Conservation (phyloP, 1,139 yeast species). For the Suhomyces choctaworum region DNA sequence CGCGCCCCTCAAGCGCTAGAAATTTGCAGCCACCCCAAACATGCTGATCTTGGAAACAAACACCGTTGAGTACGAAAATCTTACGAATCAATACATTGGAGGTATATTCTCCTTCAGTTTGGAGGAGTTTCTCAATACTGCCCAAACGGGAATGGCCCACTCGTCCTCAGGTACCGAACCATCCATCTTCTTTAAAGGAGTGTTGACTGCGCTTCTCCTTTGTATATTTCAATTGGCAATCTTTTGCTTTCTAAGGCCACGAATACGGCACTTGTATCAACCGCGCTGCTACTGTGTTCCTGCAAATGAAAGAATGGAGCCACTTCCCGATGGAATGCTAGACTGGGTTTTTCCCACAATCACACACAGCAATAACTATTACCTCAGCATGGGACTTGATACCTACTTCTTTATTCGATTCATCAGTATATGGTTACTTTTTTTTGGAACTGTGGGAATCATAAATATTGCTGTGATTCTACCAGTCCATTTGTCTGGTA, state of each 20-base stretch:
- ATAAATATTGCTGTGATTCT: conserved; percentile 54
- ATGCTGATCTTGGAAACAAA: conserved; percentile 5
- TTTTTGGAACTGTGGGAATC: conserved; percentile 51
- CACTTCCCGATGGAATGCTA: conserved; percentile 41
- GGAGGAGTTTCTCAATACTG: conserved; percentile 49
- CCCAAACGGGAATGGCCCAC: conserved; percentile 59
- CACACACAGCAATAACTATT: conserved; percentile 40
- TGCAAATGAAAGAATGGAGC: conserved; percentile 36
- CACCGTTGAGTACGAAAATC: conserved; percentile 2
- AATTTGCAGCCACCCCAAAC: conserved; percentile 5
- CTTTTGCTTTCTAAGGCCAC: conserved; percentile 52
- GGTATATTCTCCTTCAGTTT: conserved; percentile 21
- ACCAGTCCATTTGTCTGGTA: conserved; percentile 58
- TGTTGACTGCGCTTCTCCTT: conserved; percentile 51
- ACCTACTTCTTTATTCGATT: conserved; percentile 63
- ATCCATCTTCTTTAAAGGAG: conserved; percentile 44
- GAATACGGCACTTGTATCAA: conserved; percentile 53
- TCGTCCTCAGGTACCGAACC: conserved; percentile 42
- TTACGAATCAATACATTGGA: conserved; percentile 15
- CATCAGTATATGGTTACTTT: conserved; percentile 45
- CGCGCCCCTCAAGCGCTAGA: too few relatives aligned
- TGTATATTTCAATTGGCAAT: conserved; percentile 53
- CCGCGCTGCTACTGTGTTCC: conserved; percentile 52
- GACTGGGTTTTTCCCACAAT: conserved; percentile 52
- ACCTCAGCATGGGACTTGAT: conserved; percentile 58